Percentiles rank a stretch among this genome's conserved stretches.
phyloP scores from a whole-genome alignment of 2,329 filamentous ascomycete genomes.

The Neoscytalidium dimidiatum region DNA sequence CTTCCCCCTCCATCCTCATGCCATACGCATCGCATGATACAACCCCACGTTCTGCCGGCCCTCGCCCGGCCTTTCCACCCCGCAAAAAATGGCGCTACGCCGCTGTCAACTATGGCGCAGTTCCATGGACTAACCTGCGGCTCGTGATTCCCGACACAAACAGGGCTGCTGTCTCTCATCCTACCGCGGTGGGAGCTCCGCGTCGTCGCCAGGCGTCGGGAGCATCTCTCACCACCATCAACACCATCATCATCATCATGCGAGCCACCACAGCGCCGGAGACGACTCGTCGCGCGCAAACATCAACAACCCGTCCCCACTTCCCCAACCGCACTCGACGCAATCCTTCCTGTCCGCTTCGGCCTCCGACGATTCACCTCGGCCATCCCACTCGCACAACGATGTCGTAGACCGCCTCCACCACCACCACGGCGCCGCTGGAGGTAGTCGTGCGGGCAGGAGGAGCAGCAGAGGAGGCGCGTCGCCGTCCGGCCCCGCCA shows the following conservation, averaged over 20 bases:
- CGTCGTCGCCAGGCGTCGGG: neutral
- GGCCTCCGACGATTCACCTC: neutral
- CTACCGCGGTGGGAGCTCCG: slow-evolving; percentile 1
- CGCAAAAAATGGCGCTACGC: neutral
- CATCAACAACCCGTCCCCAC: slow-evolving; percentile 11
- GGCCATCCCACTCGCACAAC: slow-evolving; percentile 11
- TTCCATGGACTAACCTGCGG: neutral
- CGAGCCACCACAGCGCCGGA: neutral
- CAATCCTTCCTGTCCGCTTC: slow-evolving; percentile 10
- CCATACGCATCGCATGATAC: slow-evolving; percentile 1
- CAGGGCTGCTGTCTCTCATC: slow-evolving; percentile 18
- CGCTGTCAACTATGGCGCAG: neutral
- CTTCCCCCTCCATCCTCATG: neutral
- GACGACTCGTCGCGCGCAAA: slow-evolving; percentile 17
- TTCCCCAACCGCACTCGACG: slow-evolving; percentile 10
- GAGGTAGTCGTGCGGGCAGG: neutral
- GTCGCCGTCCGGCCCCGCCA: neutral
- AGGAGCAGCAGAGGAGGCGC: neutral
- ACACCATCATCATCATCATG: neutral
- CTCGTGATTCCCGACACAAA: neutral
- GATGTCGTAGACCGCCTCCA: neutral
- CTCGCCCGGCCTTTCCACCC: neutral
- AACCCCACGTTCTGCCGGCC: neutral
- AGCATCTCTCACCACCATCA: neutral
- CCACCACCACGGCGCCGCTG: neutral